phyloP scores from a whole-genome alignment of 331 rosid genomes.

The Spiraea crenata region DNA sequence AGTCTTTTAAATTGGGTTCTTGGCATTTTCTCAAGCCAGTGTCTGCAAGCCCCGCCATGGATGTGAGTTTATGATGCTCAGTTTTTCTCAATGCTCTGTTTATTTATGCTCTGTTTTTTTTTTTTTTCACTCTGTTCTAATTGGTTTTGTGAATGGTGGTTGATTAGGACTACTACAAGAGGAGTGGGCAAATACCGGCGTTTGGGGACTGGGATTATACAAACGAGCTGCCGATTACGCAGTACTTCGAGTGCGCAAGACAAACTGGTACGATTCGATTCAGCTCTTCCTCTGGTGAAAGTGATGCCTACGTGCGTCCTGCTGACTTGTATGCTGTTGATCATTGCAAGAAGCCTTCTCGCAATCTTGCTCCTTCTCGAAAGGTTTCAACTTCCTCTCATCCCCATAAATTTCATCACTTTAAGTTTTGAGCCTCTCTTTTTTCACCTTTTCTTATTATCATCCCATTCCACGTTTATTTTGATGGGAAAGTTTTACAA shows the following conservation, averaged over 20 bases:
- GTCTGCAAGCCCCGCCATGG: conserved; percentile 14
- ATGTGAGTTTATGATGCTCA: conserved; percentile 8
- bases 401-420: background rate
- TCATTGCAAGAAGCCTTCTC: conserved; percentile 40
- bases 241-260: conserved; percentile 82
- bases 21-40: background rate
- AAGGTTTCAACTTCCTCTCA: conserved; percentile 37
- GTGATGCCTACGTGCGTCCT: conserved; percentile 31
- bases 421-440: too few species aligned
- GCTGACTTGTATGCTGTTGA: conserved; percentile 61
- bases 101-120: background rate
- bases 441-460: background rate
- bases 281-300: conserved; percentile 78
- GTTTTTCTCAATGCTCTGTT: background rate
- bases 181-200: conserved; percentile 82
- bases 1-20: background rate
- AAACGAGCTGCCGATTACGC: conserved; percentile 78
- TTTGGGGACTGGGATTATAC: conserved; percentile 92
- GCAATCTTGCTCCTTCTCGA: conserved; percentile 24
- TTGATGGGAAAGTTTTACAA: background rate
- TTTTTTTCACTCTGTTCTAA: background rate
- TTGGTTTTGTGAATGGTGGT: background rate
- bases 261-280: conserved; percentile 78
- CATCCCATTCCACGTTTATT: background rate
- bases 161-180: conserved; percentile 42